Conservation (phyloP, 129 eudicot genomes). For the Tagetes erecta region DNA sequence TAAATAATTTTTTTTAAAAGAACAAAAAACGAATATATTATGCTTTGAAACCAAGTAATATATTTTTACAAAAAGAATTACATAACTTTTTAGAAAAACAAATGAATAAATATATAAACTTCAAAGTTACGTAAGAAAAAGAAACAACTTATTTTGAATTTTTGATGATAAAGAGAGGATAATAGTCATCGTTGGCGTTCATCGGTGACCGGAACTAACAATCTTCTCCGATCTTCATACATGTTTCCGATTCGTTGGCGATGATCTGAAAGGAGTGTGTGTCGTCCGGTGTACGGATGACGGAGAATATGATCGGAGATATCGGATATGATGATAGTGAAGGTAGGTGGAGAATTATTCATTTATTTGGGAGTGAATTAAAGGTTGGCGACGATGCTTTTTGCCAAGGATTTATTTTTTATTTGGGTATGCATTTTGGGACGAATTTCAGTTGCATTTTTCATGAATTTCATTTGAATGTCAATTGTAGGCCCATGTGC, state of each 20-base stretch:
- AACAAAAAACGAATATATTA: not conserved
- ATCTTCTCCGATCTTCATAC: slow-evolving; percentile 2
- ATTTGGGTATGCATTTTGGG: not conserved
- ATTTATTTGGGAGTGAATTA: slow-evolving; percentile 23
- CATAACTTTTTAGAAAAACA: not conserved
- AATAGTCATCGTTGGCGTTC: too few species aligned
- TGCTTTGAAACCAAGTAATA: slow-evolving; percentile 2
- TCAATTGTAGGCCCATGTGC: not conserved
- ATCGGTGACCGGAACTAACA: slow-evolving; percentile 28
- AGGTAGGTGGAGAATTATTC: slow-evolving; percentile 20
- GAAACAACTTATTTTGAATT: not conserved
- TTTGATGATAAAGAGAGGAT: not conserved
- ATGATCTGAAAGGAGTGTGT: slow-evolving; percentile 11
- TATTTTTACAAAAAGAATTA: not conserved
- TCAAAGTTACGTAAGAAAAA: not conserved
- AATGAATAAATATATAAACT: not conserved
- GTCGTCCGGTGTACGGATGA: not conserved
- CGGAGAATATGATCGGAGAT: slow-evolving; percentile 7
- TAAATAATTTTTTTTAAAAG: not conserved
- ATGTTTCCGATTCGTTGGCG: not conserved
- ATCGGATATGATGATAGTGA: slow-evolving; percentile 21
- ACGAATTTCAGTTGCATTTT: slow-evolving; percentile 8
- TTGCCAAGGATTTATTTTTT: slow-evolving; percentile 15
- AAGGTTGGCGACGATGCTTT: not conserved
- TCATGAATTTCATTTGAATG: not conserved